Base-by-base conservation (phyloP, 352 stramenopile genomes). In the Pythium sukuiense region DNA sequence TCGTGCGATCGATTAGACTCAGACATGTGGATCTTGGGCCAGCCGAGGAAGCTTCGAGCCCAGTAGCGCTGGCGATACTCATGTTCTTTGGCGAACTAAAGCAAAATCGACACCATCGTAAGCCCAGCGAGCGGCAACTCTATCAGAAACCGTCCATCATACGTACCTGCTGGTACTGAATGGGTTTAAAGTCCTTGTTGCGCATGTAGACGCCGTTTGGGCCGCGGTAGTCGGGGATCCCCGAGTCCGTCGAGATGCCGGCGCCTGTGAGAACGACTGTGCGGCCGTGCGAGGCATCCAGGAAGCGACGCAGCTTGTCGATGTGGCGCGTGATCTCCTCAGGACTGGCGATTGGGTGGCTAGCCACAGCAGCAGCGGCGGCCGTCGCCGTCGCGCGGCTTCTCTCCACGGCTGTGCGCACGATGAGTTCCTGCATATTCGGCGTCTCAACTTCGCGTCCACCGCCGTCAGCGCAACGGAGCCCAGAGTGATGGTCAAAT, bases 161-260 rank as follows among this genome's bases (percentile, higher is more conserved):
- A n/a, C n/a, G n/a, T 53, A 98, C 98, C 76, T 99, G 87, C 63
- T 98, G 89, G 77, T 98, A 98, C 70, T 98, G 91, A 65, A 99
- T 97, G 35, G 97, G 96, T 65, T 96, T 96, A 41, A 92, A 93
- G 80, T 99, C 93, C 45, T 92, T 92, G 64, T 92, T 91, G 65
- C 87, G 79, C 72, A 96, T 93, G 81, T 99, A 99, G 16, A 97
- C 96, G 61, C 96, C 96, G 27, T 96, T 88, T 24, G 93, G 89
- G 8, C 96, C 96, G 48, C 97, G 80, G 76, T 99, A 99, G 76
- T 99, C 97, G 0, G 97, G 96, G 76, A 99, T 99, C 12, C 97
- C 97, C 24, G 87, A 98, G 73, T 98, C 96, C 18, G 97, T 99
- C 11, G 91, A 98, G 49, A 99, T 91, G n/a, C 97, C 96, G 0